Percentiles rank a stretch among this genome's conserved stretches.
phyloP scores from a whole-genome alignment of 208 protist species.

The Wallacemonas sp. region DNA sequence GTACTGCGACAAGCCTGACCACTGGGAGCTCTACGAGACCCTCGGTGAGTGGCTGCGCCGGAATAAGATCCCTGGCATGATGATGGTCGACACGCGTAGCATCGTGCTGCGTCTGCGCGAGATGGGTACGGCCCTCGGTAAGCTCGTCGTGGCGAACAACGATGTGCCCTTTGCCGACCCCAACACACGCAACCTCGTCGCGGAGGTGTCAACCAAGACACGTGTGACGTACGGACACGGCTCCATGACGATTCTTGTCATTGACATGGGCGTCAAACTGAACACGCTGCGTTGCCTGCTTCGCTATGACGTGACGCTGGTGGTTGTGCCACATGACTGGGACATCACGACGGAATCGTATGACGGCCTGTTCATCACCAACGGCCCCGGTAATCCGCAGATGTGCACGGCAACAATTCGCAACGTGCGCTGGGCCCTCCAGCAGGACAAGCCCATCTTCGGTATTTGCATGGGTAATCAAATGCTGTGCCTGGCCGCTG shows the following conservation, averaged over 20 bases:
- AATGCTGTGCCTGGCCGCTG: slow-evolving; percentile 94
- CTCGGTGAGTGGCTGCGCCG: slow-evolving; percentile 88
- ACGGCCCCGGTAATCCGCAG: slow-evolving; percentile 94
- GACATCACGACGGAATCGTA: slow-evolving; percentile 94
- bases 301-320: slow-evolving; percentile 85
- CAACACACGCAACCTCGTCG: slow-evolving; percentile 95
- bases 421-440: slow-evolving; percentile 89
- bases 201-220: slow-evolving; percentile 91
- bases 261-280: slow-evolving; percentile 95
- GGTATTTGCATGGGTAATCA: slow-evolving; percentile 99
- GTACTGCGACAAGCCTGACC: slow-evolving; percentile 94
- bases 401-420: slow-evolving; percentile 92
- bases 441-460: slow-evolving; percentile 95
- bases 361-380: slow-evolving; percentile 98
- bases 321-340: slow-evolving; percentile 93
- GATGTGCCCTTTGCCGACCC: slow-evolving; percentile 93
- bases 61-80: slow-evolving; percentile 97
- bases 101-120: slow-evolving; percentile 97
- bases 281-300: slow-evolving; percentile 94
- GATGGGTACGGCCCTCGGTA: slow-evolving; percentile 92
- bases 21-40: slow-evolving; percentile 93
- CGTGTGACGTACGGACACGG: slow-evolving; percentile 86
- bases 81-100: slow-evolving; percentile 97
- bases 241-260: slow-evolving; percentile 83
- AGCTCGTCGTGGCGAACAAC: slow-evolving; percentile 72